Evolutionary conservation across 371 early-diverging fungal genomes (phyloP), one percentile per base, ranked within the genome.

Genomic region (Sporodiniella umbellata): DNA sequence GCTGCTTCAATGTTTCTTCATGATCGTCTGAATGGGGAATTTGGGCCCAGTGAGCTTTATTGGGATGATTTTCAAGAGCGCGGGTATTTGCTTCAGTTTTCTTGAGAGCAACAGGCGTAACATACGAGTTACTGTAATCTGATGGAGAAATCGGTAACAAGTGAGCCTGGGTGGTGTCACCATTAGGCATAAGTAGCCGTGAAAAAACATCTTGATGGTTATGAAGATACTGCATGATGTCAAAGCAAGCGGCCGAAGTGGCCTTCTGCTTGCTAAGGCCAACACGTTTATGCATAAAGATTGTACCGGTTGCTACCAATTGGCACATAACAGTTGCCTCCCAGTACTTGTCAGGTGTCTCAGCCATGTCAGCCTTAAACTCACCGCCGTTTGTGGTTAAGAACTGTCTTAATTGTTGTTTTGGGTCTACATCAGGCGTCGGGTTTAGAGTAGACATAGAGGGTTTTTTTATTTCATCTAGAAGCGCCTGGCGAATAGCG

Each of bases 261-360:
- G 59, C 59, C 22, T 54, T 50, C 26, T 54, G 49, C 18, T 50
- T 59, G 12, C 45, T 49, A 0, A 0, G n/a, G 6, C 24, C 49
- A 4, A 25, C 30, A 24, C 56, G 50, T 17, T 30, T 8, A 33
- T 50, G 46, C 0, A 51, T 49, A 23, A 56, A 56, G 4, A 45
- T 19, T 8, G 40, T 40, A 7, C 40, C 40, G 8, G 40, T 21
- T 19, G 10, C n/a, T 10, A 40, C 21, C 8, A 40, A 8, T 40
- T 40, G 40, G 12, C 40, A 40, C 18, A 40, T 40, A 15, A 40
- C 40, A 4, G 40, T 40, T 8, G 40, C 40, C 12, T 40, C 21
- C 40, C 40, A 40, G 10, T 21, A 8, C 2, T 21, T 40, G 12
- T 40, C 35, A 15, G 35, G 35, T 35, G 35, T 19, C 10, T 40